Conservation (phyloP, 129 eudicot genomes). For the Mikania micrantha region DNA sequence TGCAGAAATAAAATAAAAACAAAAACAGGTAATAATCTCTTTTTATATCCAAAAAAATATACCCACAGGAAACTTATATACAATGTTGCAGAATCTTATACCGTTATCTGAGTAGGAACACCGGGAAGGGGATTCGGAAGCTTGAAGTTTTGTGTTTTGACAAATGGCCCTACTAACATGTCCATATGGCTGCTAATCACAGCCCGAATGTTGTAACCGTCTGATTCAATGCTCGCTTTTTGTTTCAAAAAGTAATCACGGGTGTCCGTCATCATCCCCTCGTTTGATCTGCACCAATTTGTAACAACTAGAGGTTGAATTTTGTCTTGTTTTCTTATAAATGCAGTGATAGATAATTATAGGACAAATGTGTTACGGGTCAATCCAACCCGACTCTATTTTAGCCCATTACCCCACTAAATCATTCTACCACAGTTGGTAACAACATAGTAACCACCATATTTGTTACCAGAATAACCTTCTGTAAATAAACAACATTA, state of each 20-base stretch:
- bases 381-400: not conserved
- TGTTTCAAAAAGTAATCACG: slow-evolving; percentile 34
- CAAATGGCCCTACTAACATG: slow-evolving; percentile 25
- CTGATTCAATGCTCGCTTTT: slow-evolving; percentile 26
- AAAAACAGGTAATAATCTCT: not conserved
- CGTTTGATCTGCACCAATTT: slow-evolving; percentile 35
- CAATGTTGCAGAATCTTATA: not conserved
- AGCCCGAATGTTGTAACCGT: slow-evolving; percentile 33
- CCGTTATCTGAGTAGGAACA: slow-evolving; percentile 17
- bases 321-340: not conserved
- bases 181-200: slow-evolving; percentile 66
- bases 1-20: not conserved
- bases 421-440: not conserved
- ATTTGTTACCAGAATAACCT: not conserved
- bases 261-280: slow-evolving; percentile 36
- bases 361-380: too few relatives aligned
- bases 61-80: slow-evolving; percentile 12
- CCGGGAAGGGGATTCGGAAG: slow-evolving; percentile 43
- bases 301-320: not conserved
- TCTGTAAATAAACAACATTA: slow-evolving; percentile 5
- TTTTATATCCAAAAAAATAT: not conserved
- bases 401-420: not conserved
- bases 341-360: too few relatives aligned
- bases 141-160: slow-evolving; percentile 36
- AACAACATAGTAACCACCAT: not conserved